Conservation (phyloP, 192 early-diverging fungal genomes). For the Backusella tarrabulga region DNA sequence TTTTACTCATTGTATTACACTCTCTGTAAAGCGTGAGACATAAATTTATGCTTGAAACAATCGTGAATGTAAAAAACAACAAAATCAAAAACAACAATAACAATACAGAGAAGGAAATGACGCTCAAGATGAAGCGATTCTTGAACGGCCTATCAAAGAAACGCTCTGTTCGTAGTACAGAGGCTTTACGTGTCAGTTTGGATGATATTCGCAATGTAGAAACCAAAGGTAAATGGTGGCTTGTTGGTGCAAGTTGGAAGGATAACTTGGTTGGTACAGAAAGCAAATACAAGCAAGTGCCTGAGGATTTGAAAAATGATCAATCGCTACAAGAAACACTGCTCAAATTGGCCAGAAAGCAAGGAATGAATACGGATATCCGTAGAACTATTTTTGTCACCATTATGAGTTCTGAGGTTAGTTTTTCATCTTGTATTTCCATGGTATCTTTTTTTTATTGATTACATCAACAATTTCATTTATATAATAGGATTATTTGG, state of each 20-base stretch:
- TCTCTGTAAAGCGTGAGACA: constrained; percentile 49
- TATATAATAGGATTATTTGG: constrained; percentile 75
- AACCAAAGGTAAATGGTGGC: constrained; percentile 97
- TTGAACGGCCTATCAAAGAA: constrained; percentile 63
- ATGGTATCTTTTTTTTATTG: background rate
- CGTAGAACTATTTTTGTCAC: constrained; percentile 89
- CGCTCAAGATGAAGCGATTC: constrained; percentile 77
- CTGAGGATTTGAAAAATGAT: constrained; percentile 43
- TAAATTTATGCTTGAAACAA: constrained; percentile 95
- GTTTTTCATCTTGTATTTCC: background rate
- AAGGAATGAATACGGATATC: constrained; percentile 98
- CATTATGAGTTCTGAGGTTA: constrained; percentile 85
- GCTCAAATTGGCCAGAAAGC: constrained; percentile 73
- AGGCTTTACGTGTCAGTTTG: constrained; percentile 82
- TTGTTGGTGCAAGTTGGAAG: constrained; percentile 93
- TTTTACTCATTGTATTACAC: constrained; percentile 16
- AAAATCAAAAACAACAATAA: constrained; percentile 61
- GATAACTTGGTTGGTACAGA: constrained; percentile 63
- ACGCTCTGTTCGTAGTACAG: constrained; percentile 51
- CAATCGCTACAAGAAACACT: constrained; percentile 57
- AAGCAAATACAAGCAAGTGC: constrained; percentile 36
- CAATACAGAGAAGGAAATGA: constrained; percentile 60
- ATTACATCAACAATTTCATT: background rate
- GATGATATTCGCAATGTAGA: constrained; percentile 80
- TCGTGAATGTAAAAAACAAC: constrained; percentile 92